phyloP scores from a whole-genome alignment of 179 eudicot species.

The Vitellaria paradoxa region DNA sequence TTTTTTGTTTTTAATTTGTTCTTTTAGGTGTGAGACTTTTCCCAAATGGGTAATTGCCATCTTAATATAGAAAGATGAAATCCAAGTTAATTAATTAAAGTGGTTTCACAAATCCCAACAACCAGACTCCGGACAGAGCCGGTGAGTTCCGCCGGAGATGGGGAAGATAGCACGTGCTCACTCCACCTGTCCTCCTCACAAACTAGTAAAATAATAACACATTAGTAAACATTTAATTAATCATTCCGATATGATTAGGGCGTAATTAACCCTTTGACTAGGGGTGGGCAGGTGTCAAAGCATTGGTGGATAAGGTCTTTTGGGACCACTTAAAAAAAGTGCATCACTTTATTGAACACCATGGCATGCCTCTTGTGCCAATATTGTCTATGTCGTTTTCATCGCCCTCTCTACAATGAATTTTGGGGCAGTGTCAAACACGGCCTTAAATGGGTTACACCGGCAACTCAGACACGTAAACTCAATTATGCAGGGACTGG shows the following conservation, averaged over 20 bases:
- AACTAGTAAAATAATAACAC: background rate
- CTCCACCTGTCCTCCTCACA: constrained; percentile 22
- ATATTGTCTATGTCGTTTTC: background rate
- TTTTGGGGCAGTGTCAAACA: constrained; percentile 3
- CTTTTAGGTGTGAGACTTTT: background rate
- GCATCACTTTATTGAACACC: constrained; percentile 10
- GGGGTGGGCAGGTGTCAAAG: constrained; percentile 12
- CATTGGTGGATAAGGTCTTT: background rate
- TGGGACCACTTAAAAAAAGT: constrained; percentile 17
- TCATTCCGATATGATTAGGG: no score
- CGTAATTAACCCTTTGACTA: background rate
- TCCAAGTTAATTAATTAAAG: constrained; percentile 11
- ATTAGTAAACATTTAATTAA: background rate
- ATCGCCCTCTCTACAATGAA: background rate
- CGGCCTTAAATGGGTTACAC: constrained; percentile 9
- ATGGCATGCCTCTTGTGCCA: constrained; percentile 24
- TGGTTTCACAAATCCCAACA: constrained; percentile 43
- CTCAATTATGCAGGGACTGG: background rate
- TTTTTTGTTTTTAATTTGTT: no score
- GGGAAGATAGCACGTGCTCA: constrained; percentile 30
- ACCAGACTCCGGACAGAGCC: constrained; percentile 34
- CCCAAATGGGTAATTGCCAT: constrained; percentile 27
- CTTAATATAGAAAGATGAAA: constrained; percentile 30
- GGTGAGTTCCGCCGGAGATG: constrained; percentile 28
- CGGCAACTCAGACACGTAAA: constrained; percentile 17